Evolutionary conservation across 371 early-diverging fungal species (phyloP).

Genomic region (Actinomortierella ambigua): DNA sequence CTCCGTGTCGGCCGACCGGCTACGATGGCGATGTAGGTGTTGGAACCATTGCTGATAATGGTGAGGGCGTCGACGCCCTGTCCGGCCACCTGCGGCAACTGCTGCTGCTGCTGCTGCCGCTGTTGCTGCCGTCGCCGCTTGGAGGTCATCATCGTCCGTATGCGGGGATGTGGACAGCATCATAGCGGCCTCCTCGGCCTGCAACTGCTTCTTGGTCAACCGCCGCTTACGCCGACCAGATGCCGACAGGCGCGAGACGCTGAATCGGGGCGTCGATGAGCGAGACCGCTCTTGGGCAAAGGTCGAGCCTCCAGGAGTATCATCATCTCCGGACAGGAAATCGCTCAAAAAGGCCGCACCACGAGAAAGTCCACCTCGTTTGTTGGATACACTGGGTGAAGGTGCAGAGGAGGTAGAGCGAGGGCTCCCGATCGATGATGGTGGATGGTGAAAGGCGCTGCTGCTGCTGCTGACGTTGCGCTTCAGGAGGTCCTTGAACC

Average conservation of each 20-base stretch:
- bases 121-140: conserved; percentile 13
- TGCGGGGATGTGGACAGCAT: conserved; percentile 1
- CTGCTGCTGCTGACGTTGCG: too few species aligned
- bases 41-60: not conserved
- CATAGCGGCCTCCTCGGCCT: too few species aligned
- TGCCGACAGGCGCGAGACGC: conserved; percentile 20
- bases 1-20: not conserved
- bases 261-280: conserved; percentile 10
- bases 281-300: not conserved
- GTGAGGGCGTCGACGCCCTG: not conserved
- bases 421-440: too few species aligned
- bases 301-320: not conserved
- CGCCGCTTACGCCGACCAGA: conserved; percentile 26
- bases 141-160: conserved; percentile 38
- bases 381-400: too few species aligned
- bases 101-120: conserved; percentile 10
- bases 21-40: conserved; percentile 6
- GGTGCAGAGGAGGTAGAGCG: too few species aligned
- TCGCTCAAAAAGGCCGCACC: not conserved
- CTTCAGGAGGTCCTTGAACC: too few species aligned
- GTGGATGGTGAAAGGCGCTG: too few species aligned
- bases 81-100: not conserved
- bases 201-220: conserved; percentile 19
- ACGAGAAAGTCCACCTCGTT: too few species aligned
- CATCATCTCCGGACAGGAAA: conserved; percentile 9